Conservation (phyloP, 495 filamentous ascomycete species). For the Penicillium atrosanguineum region DNA sequence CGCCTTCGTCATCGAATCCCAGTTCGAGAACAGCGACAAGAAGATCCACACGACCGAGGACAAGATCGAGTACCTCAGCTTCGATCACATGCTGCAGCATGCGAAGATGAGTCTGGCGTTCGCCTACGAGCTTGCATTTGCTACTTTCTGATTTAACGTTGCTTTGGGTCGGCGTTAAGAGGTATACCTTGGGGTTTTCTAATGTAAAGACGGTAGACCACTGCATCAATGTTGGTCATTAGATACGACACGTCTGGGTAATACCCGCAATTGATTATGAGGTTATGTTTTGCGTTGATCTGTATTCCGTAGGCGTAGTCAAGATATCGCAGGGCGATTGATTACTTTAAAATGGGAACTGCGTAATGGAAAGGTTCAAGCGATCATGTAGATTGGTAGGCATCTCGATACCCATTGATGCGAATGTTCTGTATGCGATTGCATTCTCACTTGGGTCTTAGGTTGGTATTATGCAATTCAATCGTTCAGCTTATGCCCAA, state of each 20-base stretch:
- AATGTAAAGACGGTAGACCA: not conserved
- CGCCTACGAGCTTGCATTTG: slow-evolving; percentile 76
- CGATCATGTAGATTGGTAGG: no score
- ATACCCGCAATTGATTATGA: not conserved
- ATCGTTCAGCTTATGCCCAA: no score
- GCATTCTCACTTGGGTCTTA: no score
- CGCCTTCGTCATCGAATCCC: slow-evolving; percentile 92
- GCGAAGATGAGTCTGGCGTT: slow-evolving; percentile 87
- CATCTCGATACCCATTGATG: no score
- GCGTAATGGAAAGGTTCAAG: no score
- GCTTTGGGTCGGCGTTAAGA: slow-evolving; percentile 18
- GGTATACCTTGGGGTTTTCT: slow-evolving; percentile 16
- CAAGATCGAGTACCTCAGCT: slow-evolving; percentile 80
- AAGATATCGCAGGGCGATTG: no score
- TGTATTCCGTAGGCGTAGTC: no score
- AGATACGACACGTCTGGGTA: not conserved
- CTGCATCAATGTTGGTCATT: not conserved
- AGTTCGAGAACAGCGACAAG: slow-evolving; percentile 79
- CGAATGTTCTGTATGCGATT: no score
- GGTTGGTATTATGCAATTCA: no score
- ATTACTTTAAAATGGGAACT: no score
- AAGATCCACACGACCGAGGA: slow-evolving; percentile 92
- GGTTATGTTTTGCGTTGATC: not conserved
- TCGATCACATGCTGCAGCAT: slow-evolving; percentile 98
- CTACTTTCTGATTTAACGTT: slow-evolving; percentile 21